Percentiles rank a stretch among this genome's conserved stretches.
Conservation (phyloP, 768 basidiomycete species). For the Agrocybe chaxingu region DNA sequence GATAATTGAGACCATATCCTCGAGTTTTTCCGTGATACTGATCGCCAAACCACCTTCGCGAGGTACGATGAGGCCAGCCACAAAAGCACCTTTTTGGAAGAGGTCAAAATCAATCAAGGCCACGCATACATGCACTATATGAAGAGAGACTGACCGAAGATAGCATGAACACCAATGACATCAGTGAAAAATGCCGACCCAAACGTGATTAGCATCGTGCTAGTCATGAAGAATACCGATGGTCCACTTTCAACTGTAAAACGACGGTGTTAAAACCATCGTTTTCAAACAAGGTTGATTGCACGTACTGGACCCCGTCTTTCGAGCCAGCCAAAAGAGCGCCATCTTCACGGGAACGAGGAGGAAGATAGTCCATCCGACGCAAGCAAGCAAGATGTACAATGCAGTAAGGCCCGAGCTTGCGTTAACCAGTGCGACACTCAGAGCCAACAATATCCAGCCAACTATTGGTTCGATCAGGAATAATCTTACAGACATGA, state of each 20-base stretch:
- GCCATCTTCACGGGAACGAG: slow-evolving; percentile 60
- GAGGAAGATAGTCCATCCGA: slow-evolving; percentile 80
- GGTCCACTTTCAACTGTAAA: slow-evolving; percentile 67
- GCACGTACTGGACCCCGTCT: slow-evolving; percentile 66
- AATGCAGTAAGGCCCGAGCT: slow-evolving; percentile 79
- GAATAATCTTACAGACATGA: neutral
- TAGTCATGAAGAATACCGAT: slow-evolving; percentile 86
- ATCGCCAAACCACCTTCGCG: slow-evolving; percentile 86
- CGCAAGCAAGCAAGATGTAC: slow-evolving; percentile 76
- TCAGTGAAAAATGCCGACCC: slow-evolving; percentile 92
- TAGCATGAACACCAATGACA: slow-evolving; percentile 87
- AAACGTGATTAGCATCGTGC: slow-evolving; percentile 77
- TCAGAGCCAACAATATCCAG: slow-evolving; percentile 87
- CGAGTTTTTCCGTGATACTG: slow-evolving; percentile 90
- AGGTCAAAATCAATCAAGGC: neutral
- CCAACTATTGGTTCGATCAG: slow-evolving; percentile 42
- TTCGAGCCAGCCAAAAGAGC: slow-evolving; percentile 69
- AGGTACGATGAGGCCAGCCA: slow-evolving; percentile 80
- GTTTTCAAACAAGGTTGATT: neutral
- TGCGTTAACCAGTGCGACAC: slow-evolving; percentile 90
- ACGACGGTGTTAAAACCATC: neutral
- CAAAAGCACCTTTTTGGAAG: slow-evolving; percentile 59
- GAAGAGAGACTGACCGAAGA: slow-evolving; percentile 62
- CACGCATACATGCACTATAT: neutral
- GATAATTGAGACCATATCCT: slow-evolving; percentile 89